These are phyloP conservation scores for Moesziomyces aphidis DNA, from an alignment of 1,284 basidiomycete species.

Conservation along the genomic window DNA sequence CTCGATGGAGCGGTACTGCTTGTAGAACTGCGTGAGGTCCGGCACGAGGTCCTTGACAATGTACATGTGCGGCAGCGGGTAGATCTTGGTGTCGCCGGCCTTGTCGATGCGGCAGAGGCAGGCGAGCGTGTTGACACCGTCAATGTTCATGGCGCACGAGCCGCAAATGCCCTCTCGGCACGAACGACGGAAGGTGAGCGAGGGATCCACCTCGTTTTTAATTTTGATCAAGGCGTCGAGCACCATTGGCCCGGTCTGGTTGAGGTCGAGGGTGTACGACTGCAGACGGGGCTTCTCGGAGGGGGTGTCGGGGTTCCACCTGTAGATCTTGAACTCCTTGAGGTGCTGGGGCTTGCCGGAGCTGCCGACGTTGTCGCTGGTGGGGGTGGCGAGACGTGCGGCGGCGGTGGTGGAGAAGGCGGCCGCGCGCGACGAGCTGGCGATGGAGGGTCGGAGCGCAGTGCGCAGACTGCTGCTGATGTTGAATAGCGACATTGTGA, in stretches of 20 bases:
- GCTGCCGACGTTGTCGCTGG: conserved; percentile 40
- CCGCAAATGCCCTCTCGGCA: conserved; percentile 99
- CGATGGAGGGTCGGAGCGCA: conserved; percentile 35
- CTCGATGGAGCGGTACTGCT: conserved; percentile 99
- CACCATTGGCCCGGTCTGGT: conserved; percentile 96
- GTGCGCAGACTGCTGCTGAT: conserved; percentile 39
- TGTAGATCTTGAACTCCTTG: conserved; percentile 67
- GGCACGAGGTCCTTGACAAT: conserved; percentile 98
- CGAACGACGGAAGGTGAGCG: conserved; percentile 93
- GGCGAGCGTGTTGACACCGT: conserved; percentile 93
- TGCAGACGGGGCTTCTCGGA: conserved; percentile 90
- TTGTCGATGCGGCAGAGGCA: conserved; percentile 96
- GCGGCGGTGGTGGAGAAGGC: conserved; percentile 59
- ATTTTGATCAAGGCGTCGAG: conserved; percentile 94
- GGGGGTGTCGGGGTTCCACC: conserved; percentile 89
- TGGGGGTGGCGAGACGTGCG: conserved; percentile 60
- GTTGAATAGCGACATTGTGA: conserved; percentile 43
- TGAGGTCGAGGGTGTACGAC: conserved; percentile 91
- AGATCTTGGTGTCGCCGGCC: conserved; percentile 83
- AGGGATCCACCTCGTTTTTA: conserved; percentile 97
- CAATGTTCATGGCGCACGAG: conserved; percentile 98
- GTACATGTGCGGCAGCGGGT: conserved; percentile 99
- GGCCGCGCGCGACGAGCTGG: conserved; percentile 36
- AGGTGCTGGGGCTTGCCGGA: conserved; percentile 57
- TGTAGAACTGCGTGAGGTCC: conserved; percentile 90